Percentiles rank a stretch among this genome's conserved stretches.
Conservation (phyloP, 2,329 filamentous ascomycete genomes). For the Colletotrichum liaoningense region DNA sequence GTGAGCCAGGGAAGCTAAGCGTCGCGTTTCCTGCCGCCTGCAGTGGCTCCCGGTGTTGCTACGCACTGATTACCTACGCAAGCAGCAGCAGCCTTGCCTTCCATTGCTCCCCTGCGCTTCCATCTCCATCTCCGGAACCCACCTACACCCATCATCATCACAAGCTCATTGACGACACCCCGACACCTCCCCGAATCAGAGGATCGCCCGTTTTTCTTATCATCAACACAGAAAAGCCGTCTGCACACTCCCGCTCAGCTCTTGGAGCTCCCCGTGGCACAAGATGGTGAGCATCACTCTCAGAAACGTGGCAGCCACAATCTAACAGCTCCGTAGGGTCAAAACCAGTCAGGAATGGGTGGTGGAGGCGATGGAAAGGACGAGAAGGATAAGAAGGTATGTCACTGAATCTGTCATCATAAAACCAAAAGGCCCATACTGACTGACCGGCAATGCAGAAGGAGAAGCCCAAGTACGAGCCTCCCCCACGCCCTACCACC, state of each 20-base stretch:
- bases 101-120: slow-evolving; percentile 42
- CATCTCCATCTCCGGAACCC: slow-evolving; percentile 44
- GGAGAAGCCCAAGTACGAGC: slow-evolving; percentile 99
- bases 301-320: background rate
- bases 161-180: slow-evolving; percentile 10
- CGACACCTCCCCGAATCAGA: background rate
- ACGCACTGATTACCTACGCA: slow-evolving; percentile 32
- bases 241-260: slow-evolving; percentile 8
- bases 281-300: slow-evolving; percentile 42
- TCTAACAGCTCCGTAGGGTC: slow-evolving; percentile 67
- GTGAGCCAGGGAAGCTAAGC: slow-evolving; percentile 40
- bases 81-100: slow-evolving; percentile 33
- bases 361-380: slow-evolving; percentile 82
- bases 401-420: no score
- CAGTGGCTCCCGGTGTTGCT: slow-evolving; percentile 35
- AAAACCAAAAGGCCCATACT: no score
- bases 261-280: slow-evolving; percentile 35
- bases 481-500: slow-evolving; percentile 94
- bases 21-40: slow-evolving; percentile 61
- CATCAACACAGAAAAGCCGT: background rate
- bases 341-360: slow-evolving; percentile 89
- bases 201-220: background rate
- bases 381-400: slow-evolving; percentile 91
- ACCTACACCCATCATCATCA: slow-evolving; percentile 36
- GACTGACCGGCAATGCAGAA: slow-evolving; percentile 69